phyloP scores from a whole-genome alignment of 2,329 filamentous ascomycete species.

The Xylaria sp. region DNA sequence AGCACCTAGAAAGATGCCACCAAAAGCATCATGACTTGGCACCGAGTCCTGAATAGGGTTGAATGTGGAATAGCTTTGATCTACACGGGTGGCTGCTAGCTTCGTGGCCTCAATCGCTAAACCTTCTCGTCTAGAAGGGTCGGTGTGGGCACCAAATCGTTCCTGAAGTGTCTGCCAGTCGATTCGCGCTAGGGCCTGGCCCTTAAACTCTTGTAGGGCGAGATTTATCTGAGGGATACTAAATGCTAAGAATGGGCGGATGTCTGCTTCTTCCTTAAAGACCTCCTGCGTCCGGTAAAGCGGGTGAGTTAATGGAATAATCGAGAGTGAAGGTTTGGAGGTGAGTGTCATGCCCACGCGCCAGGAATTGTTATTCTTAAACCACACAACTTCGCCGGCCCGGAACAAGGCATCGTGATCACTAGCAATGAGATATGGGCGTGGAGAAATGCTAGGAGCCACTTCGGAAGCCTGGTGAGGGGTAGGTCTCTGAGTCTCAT shows the following conservation, averaged over 20 bases:
- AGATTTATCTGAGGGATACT: conserved; percentile 58
- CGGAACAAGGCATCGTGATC: conserved; percentile 55
- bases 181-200: conserved; percentile 56
- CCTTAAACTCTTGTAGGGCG: conserved; percentile 53
- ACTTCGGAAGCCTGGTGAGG: conserved; percentile 15
- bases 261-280: conserved; percentile 54
- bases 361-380: conserved; percentile 59
- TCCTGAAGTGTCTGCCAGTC: conserved; percentile 56
- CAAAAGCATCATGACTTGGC: conserved; percentile 52
- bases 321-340: conserved; percentile 42
- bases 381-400: conserved; percentile 64
- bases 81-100: conserved; percentile 61
- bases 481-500: conserved; percentile 11
- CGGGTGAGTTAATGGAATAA: conserved; percentile 57
- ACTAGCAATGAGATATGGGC: conserved; percentile 29
- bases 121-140: conserved; percentile 55
- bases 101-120: conserved; percentile 63
- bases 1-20: conserved; percentile 63
- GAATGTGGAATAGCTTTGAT: conserved; percentile 63
- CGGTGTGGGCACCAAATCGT: conserved; percentile 46
- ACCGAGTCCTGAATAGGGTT: conserved; percentile 51
- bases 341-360: conserved; percentile 58
- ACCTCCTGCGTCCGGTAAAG: conserved; percentile 54
- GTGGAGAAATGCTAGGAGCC: not conserved
- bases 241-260: conserved; percentile 64